Evolutionary conservation across 495 filamentous ascomycete species (phyloP).

Genomic region (Aspergillus sclerotioniger): DNA sequence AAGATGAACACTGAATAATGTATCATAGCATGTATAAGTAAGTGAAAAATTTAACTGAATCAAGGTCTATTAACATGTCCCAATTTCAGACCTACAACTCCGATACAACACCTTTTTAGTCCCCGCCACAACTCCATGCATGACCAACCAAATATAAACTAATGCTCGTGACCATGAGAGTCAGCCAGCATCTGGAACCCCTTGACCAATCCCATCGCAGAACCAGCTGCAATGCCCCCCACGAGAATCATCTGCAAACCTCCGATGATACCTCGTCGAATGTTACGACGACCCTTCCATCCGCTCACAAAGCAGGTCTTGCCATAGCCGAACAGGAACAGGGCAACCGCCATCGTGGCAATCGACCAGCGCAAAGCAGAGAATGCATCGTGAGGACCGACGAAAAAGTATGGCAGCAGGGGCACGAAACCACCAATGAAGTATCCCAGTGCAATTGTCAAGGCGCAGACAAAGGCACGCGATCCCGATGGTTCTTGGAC

Average conservation of each 20-base stretch:
- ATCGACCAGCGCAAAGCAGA: slow-evolving; percentile 67
- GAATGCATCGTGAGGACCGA: slow-evolving; percentile 52
- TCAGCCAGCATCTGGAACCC: slow-evolving; percentile 45
- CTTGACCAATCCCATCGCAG: slow-evolving; percentile 64
- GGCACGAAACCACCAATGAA: slow-evolving; percentile 72
- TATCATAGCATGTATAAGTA: no score
- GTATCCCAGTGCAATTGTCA: slow-evolving; percentile 69
- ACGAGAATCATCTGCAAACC: slow-evolving; percentile 66
- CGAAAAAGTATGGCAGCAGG: slow-evolving; percentile 75
- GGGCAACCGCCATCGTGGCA: slow-evolving; percentile 61
- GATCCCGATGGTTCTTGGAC: slow-evolving; percentile 49
- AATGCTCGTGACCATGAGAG: slow-evolving; percentile 1
- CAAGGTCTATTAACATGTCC: neutral
- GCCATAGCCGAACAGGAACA: slow-evolving; percentile 71
- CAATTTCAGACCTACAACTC: neutral
- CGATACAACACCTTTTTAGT: neutral
- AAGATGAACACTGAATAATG: no score
- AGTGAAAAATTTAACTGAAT: no score
- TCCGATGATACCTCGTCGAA: slow-evolving; percentile 40
- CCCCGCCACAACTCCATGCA: neutral
- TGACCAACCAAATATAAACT: neutral
- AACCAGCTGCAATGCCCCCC: slow-evolving; percentile 62
- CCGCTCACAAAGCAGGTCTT: slow-evolving; percentile 60
- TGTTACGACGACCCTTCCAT: slow-evolving; percentile 36
- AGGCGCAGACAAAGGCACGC: slow-evolving; percentile 56